Conservation (phyloP, 768 basidiomycete species). For the Boletus sp. region DNA sequence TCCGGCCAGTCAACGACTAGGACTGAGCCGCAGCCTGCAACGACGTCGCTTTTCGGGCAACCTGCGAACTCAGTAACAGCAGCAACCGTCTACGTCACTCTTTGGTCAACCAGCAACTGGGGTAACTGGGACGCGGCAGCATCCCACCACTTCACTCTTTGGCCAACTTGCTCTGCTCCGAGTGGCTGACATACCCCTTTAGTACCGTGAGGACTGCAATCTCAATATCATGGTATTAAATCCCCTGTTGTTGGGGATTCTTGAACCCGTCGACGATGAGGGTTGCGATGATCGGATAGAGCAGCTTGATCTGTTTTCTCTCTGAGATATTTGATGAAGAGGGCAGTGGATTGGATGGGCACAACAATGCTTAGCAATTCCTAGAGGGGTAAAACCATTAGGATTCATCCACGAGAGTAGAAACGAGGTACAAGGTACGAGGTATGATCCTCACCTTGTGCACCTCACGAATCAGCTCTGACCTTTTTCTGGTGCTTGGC, state of each 20-base stretch:
- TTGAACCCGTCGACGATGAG: slow-evolving; percentile 77
- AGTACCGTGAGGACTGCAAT: slow-evolving; percentile 31
- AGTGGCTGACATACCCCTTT: slow-evolving; percentile 4
- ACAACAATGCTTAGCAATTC: slow-evolving; percentile 63
- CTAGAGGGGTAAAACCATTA: slow-evolving; percentile 35
- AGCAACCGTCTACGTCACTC: slow-evolving; percentile 34
- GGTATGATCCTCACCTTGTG: slow-evolving; percentile 60
- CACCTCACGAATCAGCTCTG: slow-evolving; percentile 61
- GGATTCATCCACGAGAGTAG: neutral
- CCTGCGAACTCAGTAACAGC: slow-evolving; percentile 10
- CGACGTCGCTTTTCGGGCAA: slow-evolving; percentile 25
- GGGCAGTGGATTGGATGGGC: slow-evolving; percentile 63
- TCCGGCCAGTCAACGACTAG: slow-evolving; percentile 20
- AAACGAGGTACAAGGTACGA: too few species aligned
- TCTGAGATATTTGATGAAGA: slow-evolving; percentile 68
- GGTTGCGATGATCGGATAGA: slow-evolving; percentile 74
- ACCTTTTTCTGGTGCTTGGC: slow-evolving; percentile 70
- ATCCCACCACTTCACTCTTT: slow-evolving; percentile 27
- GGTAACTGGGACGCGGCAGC: slow-evolving; percentile 19
- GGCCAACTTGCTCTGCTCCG: slow-evolving; percentile 25
- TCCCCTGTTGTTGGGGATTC: slow-evolving; percentile 44
- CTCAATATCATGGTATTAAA: neutral
- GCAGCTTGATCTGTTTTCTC: slow-evolving; percentile 64
- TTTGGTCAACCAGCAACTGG: slow-evolving; percentile 30
- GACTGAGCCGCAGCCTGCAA: slow-evolving; percentile 16